phyloP scores from a whole-genome alignment of 2,329 filamentous ascomycete genomes.

The Chrysoporthe deuterocubensis region DNA sequence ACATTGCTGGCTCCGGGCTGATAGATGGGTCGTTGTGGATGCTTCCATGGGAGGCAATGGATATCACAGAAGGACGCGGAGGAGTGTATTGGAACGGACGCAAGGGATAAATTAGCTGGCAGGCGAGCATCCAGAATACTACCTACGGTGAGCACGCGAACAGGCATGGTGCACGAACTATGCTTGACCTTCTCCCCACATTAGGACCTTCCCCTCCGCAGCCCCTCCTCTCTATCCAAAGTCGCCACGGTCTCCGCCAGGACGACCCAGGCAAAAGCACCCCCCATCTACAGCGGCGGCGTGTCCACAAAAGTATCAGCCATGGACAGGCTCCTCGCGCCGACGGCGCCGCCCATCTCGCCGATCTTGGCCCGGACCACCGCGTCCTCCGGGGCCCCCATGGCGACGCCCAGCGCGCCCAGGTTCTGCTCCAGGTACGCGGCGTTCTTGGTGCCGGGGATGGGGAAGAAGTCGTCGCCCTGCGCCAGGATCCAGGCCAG shows the following conservation, averaged over 20 bases:
- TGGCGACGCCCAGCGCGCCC: constrained; percentile 37
- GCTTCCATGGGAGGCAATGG: not conserved
- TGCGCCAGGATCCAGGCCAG: constrained; percentile 68
- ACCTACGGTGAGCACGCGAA: not conserved
- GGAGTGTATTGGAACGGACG: too few species aligned
- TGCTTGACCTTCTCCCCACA: not conserved
- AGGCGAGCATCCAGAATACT: not conserved
- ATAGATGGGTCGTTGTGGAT: constrained; percentile 1
- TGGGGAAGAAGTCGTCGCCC: constrained; percentile 64
- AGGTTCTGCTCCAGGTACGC: constrained; percentile 53
- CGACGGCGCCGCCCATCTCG: constrained; percentile 13
- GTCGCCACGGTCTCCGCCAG: not conserved
- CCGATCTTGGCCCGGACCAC: constrained; percentile 38
- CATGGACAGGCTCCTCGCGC: not conserved
- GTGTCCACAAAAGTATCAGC: constrained; percentile 14
- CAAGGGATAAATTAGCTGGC: not conserved
- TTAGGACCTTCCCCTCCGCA: not conserved
- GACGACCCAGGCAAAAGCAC: not conserved
- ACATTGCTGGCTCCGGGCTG: not conserved
- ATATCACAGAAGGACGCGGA: not conserved
- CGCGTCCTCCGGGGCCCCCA: constrained; percentile 41
- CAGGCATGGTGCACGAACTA: not conserved
- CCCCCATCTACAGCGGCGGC: constrained; percentile 6
- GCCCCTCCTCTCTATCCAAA: not conserved
- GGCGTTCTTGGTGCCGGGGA: constrained; percentile 54